Evolutionary conservation across 257 asterid species (phyloP).

Genomic region (Leonotis leonurus): DNA sequence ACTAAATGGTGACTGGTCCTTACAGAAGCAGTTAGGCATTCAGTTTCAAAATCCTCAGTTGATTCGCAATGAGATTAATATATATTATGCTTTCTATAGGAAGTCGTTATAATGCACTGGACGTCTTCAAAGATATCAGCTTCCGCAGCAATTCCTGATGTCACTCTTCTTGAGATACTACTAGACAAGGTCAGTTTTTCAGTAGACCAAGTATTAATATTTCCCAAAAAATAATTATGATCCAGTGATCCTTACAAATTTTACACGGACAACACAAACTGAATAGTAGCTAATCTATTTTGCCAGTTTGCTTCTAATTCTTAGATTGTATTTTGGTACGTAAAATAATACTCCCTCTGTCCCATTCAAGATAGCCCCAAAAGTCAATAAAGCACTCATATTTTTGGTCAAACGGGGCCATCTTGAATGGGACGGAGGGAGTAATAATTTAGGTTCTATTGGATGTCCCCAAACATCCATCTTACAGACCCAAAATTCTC

Average conservation of each 20-base stretch:
- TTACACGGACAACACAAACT: neutral
- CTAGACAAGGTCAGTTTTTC: constrained; percentile 65
- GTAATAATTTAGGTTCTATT: neutral
- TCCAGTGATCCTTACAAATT: neutral
- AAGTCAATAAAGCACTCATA: too few species aligned
- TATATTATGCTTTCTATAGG: constrained; percentile 42
- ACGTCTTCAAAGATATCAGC: constrained; percentile 75
- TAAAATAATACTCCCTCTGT: neutral
- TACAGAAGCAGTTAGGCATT: neutral
- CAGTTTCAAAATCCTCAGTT: neutral
- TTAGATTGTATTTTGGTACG: neutral
- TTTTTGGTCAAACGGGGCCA: too few species aligned
- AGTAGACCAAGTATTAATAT: neutral
- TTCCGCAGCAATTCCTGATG: constrained; percentile 68
- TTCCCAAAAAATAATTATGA: neutral
- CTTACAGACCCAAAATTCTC: neutral
- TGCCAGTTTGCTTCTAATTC: neutral
- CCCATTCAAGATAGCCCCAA: too few species aligned
- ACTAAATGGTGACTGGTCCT: constrained; percentile 7
- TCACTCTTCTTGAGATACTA: constrained; percentile 64
- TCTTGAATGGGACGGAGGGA: too few species aligned
- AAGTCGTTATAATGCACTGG: constrained; percentile 95
- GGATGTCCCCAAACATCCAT: neutral
- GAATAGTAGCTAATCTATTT: neutral
- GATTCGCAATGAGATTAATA: constrained; percentile 12